A percentile compares a stretch with the other conserved stretches of the same genome.
Conservation (phyloP, 148 eudicot species). For the Limonium bicolor region DNA sequence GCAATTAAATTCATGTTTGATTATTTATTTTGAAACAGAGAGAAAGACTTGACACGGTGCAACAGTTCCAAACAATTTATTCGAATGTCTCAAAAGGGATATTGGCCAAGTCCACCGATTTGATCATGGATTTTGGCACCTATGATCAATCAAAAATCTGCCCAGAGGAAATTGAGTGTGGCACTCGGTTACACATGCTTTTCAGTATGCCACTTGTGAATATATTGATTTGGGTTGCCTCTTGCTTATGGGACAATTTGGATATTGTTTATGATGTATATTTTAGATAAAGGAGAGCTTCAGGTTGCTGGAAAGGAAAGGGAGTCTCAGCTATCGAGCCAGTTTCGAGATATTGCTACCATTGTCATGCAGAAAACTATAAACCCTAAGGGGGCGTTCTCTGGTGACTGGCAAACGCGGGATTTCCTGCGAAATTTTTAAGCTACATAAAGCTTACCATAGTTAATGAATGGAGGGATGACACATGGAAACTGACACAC, state of each 20-base stretch:
- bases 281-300: slow-evolving; percentile 96
- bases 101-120: slow-evolving; percentile 80
- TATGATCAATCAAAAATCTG: slow-evolving; percentile 87
- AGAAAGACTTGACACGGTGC: slow-evolving; percentile 95
- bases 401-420: slow-evolving; percentile 69
- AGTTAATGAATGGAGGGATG: slow-evolving; percentile 61
- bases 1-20: too few species aligned
- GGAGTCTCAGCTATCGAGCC: slow-evolving; percentile 91
- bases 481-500: too few species aligned
- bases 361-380: slow-evolving; percentile 93
- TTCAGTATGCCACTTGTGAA: background rate
- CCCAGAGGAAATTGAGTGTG: slow-evolving; percentile 59
- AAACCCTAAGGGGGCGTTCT: slow-evolving; percentile 84
- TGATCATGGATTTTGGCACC: slow-evolving; percentile 60
- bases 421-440: too few species aligned
- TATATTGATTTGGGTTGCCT: background rate
- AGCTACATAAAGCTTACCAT: too few species aligned
- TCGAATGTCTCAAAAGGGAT: slow-evolving; percentile 89
- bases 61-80: slow-evolving; percentile 91
- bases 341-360: slow-evolving; percentile 93
- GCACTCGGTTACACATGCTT: too few species aligned
- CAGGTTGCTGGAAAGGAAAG: slow-evolving; percentile 99
- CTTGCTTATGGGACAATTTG: too few species aligned
- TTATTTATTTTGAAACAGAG: slow-evolving; percentile 26
- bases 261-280: too few species aligned